Evolutionary conservation across 1,284 basidiomycete genomes (phyloP), one percentile per base, ranked within the genome.

Genomic region (Cutaneotrichosporon sp.): DNA sequence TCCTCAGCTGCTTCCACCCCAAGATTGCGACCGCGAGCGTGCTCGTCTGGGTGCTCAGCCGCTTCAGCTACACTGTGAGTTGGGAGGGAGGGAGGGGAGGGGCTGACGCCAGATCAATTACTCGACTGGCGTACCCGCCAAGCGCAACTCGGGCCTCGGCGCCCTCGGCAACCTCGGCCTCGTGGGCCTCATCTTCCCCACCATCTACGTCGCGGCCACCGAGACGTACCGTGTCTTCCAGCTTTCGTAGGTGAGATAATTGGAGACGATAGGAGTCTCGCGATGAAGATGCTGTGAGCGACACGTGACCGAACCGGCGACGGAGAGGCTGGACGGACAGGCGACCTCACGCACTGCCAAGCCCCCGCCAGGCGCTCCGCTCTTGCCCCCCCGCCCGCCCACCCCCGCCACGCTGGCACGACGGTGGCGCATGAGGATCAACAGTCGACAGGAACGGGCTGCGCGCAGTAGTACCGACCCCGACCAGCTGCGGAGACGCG

Each of bases 1-100:
- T 67, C 69, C 49, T 74, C 51, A 65, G 75, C 70, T 46, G 45
- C 45, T 76, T 67, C 67, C 65, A 77, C 65, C 76, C 76, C 45
- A 64, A 66, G 38, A 18, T 69, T 25, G 70, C 73, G 11, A 68
- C 72, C n/a, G 64, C 27, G 9, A 54, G 65, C 34, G 50, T 64
- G 47, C n/a, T 67, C 45, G 22, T 64, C 31, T 74, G 67, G 68
- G 62, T 68, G 24, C 4, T 72, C 25, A 72, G 72, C 54, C 63
- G 72, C 45, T 31, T 73, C 57, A 51, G 56, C 52, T 78, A 78
- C 69, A 73, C 72, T n/a, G 72, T 77, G 20, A 24, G 49, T 50
- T 2, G 38, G 18, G 18, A 18, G 4, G 16, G 38, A 42, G 38
- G 11, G 16, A 3, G 18, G 10, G 18, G 3, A n/a, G 3, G 18